Evolutionary conservation across 495 filamentous ascomycete species (phyloP).

Genomic region (Thermochaetoides thermophila): DNA sequence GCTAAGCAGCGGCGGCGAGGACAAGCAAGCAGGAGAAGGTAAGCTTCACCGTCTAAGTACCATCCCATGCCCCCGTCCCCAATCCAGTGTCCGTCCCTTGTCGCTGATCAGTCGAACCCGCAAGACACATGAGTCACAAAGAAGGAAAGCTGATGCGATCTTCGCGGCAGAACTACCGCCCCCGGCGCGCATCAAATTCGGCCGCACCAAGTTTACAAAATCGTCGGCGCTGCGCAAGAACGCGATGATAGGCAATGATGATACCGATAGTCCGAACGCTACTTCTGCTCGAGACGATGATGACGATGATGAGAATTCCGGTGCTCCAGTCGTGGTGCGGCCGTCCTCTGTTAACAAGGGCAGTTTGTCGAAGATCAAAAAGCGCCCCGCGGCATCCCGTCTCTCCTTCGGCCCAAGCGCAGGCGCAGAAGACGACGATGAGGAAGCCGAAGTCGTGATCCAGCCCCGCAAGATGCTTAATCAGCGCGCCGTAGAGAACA

Average conservation of each 20-base stretch:
- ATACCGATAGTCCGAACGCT: constrained; percentile 15
- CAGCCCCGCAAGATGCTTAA: constrained; percentile 60
- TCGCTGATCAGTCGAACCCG: no score
- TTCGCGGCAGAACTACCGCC: constrained; percentile 17
- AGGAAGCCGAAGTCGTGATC: constrained; percentile 11
- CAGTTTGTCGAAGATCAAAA: constrained; percentile 35
- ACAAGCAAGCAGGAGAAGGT: no score
- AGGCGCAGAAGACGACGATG: constrained; percentile 38
- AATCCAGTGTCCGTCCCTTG: no score
- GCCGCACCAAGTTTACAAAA: constrained; percentile 31
- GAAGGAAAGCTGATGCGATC: constrained; percentile 26
- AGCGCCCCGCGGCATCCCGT: constrained; percentile 48
- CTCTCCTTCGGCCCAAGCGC: constrained; percentile 63
- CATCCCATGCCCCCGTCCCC: no score
- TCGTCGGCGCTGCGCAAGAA: constrained; percentile 36
- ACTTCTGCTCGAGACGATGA: no score
- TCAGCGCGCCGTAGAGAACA: constrained; percentile 56
- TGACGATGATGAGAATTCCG: constrained; percentile 24
- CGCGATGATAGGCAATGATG: no score
- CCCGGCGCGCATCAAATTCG: constrained; percentile 27
- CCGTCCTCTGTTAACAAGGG: constrained; percentile 23
- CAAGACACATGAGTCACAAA: no score
- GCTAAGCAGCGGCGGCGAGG: constrained; percentile 17
- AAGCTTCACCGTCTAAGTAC: no score
- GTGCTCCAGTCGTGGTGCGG: constrained; percentile 21